Evolutionary conservation across 2,329 filamentous ascomycete genomes (phyloP).

Genomic region (Aureobasidium leucospermi): DNA sequence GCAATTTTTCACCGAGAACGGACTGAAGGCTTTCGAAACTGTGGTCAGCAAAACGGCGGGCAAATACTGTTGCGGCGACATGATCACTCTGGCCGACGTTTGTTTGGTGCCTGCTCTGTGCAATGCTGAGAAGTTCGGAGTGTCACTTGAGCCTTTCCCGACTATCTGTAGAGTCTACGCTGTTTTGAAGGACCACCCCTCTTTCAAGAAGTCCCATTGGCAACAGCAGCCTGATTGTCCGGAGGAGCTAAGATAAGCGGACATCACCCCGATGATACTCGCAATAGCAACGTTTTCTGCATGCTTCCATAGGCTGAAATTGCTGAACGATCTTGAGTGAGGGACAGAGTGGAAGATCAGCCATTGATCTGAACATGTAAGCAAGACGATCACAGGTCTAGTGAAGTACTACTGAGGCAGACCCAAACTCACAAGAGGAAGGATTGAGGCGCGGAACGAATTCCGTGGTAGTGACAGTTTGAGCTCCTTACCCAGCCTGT

Average conservation of each 20-base stretch:
- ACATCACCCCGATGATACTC: no score
- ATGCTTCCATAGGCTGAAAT: no score
- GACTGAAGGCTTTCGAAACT: slow-evolving; percentile 51
- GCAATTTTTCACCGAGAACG: slow-evolving; percentile 43
- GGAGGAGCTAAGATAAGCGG: slow-evolving; percentile 26
- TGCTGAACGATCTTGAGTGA: no score
- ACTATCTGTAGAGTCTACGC: slow-evolving; percentile 40
- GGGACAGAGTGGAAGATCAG: no score
- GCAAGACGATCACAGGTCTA: no score
- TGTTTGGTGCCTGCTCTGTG: slow-evolving; percentile 52
- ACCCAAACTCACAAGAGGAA: no score
- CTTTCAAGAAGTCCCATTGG: slow-evolving; percentile 48
- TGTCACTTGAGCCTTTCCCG: slow-evolving; percentile 46
- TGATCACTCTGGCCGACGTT: slow-evolving; percentile 51
- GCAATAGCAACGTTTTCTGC: slow-evolving; percentile 19
- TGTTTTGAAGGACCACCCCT: slow-evolving; percentile 42
- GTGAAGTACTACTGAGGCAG: neutral
- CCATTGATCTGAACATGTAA: no score
- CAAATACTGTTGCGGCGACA: slow-evolving; percentile 49
- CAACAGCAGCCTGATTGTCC: slow-evolving; percentile 49
- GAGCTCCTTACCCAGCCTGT: neutral
- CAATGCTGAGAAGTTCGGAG: slow-evolving; percentile 48
- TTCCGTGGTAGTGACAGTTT: neutral
- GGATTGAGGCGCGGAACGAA: neutral
- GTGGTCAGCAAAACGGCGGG: slow-evolving; percentile 36